Base-by-base conservation (phyloP, 2,329 filamentous ascomycete species). In the Ceratocystis albifundus region DNA sequence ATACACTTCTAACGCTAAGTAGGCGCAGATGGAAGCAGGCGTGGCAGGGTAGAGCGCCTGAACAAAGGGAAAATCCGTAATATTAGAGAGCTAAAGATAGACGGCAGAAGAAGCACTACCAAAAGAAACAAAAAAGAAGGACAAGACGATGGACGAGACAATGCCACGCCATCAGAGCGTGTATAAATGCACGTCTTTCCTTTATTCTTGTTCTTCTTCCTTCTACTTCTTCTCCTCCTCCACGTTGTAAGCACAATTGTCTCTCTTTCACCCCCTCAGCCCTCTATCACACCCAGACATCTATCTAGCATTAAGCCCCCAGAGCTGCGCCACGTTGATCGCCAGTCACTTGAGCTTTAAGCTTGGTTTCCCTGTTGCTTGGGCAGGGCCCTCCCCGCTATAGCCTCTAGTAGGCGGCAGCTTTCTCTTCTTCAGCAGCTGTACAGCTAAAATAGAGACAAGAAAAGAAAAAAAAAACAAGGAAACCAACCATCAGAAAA, bases 241-340 rank as follows among this genome's bases (percentile, higher is more conserved):
- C 12, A 41, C 36, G 36, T 41, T 41, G 36, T 41, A 41, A 3
- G 36, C 36, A 12, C 10, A 41, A 41, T 12, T 64, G 20, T 53
- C 41, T 28, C 36, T 8, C 32, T n/a, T 41, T 15, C 36, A 12
- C 10, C 36, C 36, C 12, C 36, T 41, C 36, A 41, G 36, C 36
- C 36, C 36, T 41, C 36, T 12, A 41, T 41, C 2, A 6, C 45
- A 48, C 17, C n/a, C 7, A 7, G 17, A 20, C 4, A 36, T 36
- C 57, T 20, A 50, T 28, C 28, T 28, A 28, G 41, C 15, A 48
- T 10, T 25, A 48, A 10, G 15, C 55, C 55, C 22, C 32, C 55
- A 61, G 55, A 36, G 32, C 59, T 62, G 59, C 59, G 59, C 59
- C 59, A 62, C 59, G 20, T 41, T 41, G 59, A 62, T 62, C 59